Evolutionary conservation across 257 asterid species (phyloP), one percentile per base, ranked within the genome.

Genomic region (Solanum lycopersicoides): DNA sequence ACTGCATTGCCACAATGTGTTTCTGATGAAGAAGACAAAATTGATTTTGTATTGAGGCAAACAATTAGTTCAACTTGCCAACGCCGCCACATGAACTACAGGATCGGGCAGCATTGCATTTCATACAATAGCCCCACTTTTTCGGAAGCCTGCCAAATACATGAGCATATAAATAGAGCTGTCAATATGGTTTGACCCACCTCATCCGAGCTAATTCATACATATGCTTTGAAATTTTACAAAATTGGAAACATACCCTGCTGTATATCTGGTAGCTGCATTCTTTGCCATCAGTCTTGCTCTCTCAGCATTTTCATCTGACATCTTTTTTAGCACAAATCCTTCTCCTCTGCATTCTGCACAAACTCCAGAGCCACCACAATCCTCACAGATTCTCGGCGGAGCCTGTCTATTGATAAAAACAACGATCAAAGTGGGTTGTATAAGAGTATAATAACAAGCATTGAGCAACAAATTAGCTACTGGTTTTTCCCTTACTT

Each of bases 51-150:
- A 21, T 21, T 60, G 30, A 21, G 28, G 28, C 68, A 60, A 60
- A 80, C 30, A 10, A 28, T 30, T 82, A 88, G 92, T 90, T 92
- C 72, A 94, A 91, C 90, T 92, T 93, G 88, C 99, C 99, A 44
- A 89, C 91, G 66, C 99, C 99, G 50, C 92, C 96, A 77, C 99
- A 97, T 28, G 91, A 91, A 56, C 85, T 90, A 59, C 99, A 97
- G 30, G 97, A 93, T 30, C 99, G 93, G 39, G 94, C 86, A 30
- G 98, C 94, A 1, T 98, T 93, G 92, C 99, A 95, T 90, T 95
- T 97, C 47, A 94, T 92, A 91, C 99, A 97, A 92, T 97, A 97
- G 93, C 99, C 93, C 99, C 98, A 97, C 87, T 95, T 95, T 91
- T 93, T 96, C 0, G 98, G 98, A 86, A 95, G 98, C 94, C 98